Evolutionary conservation across 805 yeast species (phyloP).

Genomic region (Myxozyma sirexii): DNA sequence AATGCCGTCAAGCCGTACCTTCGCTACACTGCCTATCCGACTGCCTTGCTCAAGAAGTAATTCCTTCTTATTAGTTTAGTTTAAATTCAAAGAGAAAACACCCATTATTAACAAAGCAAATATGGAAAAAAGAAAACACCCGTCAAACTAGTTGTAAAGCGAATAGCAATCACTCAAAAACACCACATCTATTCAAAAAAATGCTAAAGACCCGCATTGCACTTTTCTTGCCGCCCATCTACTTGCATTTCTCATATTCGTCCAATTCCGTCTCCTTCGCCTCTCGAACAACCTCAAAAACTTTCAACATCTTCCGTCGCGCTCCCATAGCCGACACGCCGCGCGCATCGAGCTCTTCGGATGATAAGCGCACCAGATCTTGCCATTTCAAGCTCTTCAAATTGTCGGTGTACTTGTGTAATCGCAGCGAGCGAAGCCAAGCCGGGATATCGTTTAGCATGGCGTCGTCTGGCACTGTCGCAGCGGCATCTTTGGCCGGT

Average conservation of each 20-base stretch:
- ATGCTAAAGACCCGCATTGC: background rate
- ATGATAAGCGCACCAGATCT: slow-evolving; percentile 70
- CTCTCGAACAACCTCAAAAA: slow-evolving; percentile 79
- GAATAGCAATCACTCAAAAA: no score
- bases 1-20: slow-evolving; percentile 76
- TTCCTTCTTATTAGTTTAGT: no score
- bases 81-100: no score
- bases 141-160: no score
- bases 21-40: slow-evolving; percentile 38
- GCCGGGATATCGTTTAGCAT: slow-evolving; percentile 76
- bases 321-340: slow-evolving; percentile 98
- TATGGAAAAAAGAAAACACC: background rate
- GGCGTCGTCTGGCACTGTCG: slow-evolving; percentile 33
- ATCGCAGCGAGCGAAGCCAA: slow-evolving; percentile 85
- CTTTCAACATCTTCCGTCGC: slow-evolving; percentile 86
- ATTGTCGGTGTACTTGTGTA: slow-evolving; percentile 92
- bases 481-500: background rate
- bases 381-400: slow-evolving; percentile 76
- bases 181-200: background rate
- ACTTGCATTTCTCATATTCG: slow-evolving; percentile 4
- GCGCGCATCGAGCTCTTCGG: slow-evolving; percentile 65
- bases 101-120: background rate
- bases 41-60: slow-evolving; percentile 23
- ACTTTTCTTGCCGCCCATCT: background rate
- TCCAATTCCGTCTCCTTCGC: slow-evolving; percentile 36